Base-by-base conservation (phyloP, 345 rosid genomes). In the Reutealis trisperma region DNA sequence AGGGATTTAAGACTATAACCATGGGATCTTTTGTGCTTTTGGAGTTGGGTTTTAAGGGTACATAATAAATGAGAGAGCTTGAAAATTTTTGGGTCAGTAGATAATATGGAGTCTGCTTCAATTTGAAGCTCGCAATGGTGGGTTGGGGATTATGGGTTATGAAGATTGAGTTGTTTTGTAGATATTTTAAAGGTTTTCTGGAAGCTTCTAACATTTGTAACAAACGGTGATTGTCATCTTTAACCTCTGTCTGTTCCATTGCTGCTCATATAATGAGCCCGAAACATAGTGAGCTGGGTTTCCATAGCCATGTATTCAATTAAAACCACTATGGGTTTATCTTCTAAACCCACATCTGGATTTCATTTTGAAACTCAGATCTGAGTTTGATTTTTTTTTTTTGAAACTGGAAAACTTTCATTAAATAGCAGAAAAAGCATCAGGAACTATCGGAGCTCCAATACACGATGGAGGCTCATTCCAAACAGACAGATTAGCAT, bases 81-180 rank as follows among this genome's bases (percentile, higher is more conserved):
- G 77, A 19, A 72, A 49, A 84, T 75, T 24, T 75, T 15, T 1
- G 80, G 86, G 77, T 72, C 73, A 12, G 49, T 51, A 8, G 61
- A 75, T 11, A 87, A 79, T 16, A 78, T 6, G 7, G 69, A 3
- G 49, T 57, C 66, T 8, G 70, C 67, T 18, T 80, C 74, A 5
- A 55, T 67, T 25, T 74, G 84, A 9, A 78, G 86, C 16, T 79
- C 70, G 76, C 80, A 22, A 79, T 67, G 72, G 78, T 0, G 37
- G 77, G 70, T 55, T 66, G 78, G 77, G 84, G 70, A 37, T 67
- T 32, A 67, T 76, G 51, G 51, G 75, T 66, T 7, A 82, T 30
- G 78, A 84, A 86, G 68, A 86, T 27, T 62, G 88, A 75, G 25
- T 47, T 74, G 83, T 47, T 77, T 63, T 83, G 89, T 25, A 88